These are phyloP conservation scores for Tylopilus felleus DNA, from an alignment of 768 basidiomycete species.

Conservation along the genomic window DNA sequence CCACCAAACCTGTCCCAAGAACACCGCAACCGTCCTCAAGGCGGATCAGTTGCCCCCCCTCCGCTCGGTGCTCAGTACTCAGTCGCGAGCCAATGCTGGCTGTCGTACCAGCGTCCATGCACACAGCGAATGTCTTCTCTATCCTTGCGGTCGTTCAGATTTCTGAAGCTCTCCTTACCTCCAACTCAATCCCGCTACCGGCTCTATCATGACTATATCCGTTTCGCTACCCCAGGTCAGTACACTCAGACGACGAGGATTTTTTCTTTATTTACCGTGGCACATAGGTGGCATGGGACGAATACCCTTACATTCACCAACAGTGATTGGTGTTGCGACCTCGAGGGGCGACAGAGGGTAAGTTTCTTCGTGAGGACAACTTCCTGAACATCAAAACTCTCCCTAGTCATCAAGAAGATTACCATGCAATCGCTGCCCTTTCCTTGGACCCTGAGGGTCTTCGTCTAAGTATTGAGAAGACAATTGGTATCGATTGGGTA, in stretches of 20 bases:
- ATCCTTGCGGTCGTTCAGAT: slow-evolving; percentile 22
- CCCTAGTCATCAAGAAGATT: slow-evolving; percentile 85
- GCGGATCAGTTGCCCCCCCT: slow-evolving; percentile 4
- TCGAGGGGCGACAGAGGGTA: slow-evolving; percentile 77
- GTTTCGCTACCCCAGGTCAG: slow-evolving; percentile 44
- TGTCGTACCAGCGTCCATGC: slow-evolving; percentile 20
- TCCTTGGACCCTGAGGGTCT: slow-evolving; percentile 77
- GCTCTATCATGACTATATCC: slow-evolving; percentile 70
- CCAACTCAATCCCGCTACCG: slow-evolving; percentile 21
- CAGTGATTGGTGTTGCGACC: slow-evolving; percentile 71
- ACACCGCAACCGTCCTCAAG: slow-evolving; percentile 14
- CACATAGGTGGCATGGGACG: slow-evolving; percentile 57
- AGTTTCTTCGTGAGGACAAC: slow-evolving; percentile 8
- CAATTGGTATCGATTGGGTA: slow-evolving; percentile 69
- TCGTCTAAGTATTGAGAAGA: slow-evolving; percentile 56
- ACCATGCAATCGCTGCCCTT: slow-evolving; percentile 71
- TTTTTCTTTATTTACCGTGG: slow-evolving; percentile 8
- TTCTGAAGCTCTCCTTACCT: slow-evolving; percentile 7
- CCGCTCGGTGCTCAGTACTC: slow-evolving; percentile 7
- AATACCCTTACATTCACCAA: slow-evolving; percentile 70
- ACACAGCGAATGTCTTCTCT: slow-evolving; percentile 29
- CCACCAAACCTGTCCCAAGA: slow-evolving; percentile 12
- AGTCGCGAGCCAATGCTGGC: slow-evolving; percentile 30
- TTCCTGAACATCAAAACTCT: slow-evolving; percentile 6
- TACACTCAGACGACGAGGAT: slow-evolving; percentile 11